Conservation (phyloP, 2,329 filamentous ascomycete genomes). For the Scytalidium sp. region DNA sequence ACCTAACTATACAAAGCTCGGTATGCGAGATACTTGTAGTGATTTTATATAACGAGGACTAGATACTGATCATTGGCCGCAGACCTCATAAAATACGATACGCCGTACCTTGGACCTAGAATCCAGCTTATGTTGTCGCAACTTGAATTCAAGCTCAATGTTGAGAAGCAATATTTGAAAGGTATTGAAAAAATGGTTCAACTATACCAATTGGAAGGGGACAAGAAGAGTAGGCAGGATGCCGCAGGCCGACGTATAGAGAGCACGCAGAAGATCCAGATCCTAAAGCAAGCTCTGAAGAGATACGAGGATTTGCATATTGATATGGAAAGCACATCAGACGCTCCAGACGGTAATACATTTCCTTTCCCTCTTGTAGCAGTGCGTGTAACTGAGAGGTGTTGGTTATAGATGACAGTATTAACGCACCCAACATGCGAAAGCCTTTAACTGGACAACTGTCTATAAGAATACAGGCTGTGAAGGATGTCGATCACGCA, state of each 20-base stretch:
- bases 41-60: slow-evolving; percentile 2
- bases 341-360: slow-evolving; percentile 73
- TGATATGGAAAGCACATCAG: slow-evolving; percentile 74
- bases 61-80: slow-evolving; percentile 12
- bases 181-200: slow-evolving; percentile 99
- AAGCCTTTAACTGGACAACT: slow-evolving; percentile 94
- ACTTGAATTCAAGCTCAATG: slow-evolving; percentile 96
- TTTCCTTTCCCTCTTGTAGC: neutral
- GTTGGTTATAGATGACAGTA: slow-evolving; percentile 73
- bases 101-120: slow-evolving; percentile 87
- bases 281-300: slow-evolving; percentile 93
- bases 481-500: slow-evolving; percentile 93
- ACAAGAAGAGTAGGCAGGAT: slow-evolving; percentile 91
- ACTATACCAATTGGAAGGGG: slow-evolving; percentile 94
- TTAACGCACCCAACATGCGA: slow-evolving; percentile 90
- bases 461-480: slow-evolving; percentile 78
- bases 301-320: slow-evolving; percentile 97
- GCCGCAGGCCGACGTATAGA: slow-evolving; percentile 87
- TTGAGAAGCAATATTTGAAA: slow-evolving; percentile 98
- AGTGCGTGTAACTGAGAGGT: slow-evolving; percentile 1
- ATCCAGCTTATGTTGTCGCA: slow-evolving; percentile 99
- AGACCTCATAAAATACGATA: slow-evolving; percentile 99
- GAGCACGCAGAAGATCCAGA: slow-evolving; percentile 95
- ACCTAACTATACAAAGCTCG: slow-evolving; percentile 94
- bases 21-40: slow-evolving; percentile 48